Evolutionary conservation across 73 alveolate genomes (phyloP), one percentile per base, ranked within the genome.

Genomic region (Stentor coeruleus): DNA sequence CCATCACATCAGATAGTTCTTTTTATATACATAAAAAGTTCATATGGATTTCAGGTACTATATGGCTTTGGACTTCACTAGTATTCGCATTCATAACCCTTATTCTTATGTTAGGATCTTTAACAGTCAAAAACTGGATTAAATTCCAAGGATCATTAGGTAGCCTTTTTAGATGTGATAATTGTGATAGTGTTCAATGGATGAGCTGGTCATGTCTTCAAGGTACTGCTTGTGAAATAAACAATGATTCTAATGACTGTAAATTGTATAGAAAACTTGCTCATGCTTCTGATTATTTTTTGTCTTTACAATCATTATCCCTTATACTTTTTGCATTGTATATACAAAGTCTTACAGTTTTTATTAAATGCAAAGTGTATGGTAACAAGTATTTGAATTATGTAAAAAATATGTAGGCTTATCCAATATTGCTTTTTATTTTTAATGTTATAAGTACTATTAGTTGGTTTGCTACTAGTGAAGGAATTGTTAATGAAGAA

Each of bases 321-420:
- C n/a, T 66, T 66, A 40, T 66, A 31, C 33, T 66, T 1, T 14
- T 66, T 2, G 39, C 79, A 28, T 11, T 66, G 39, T 66, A 28
- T 66, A 26, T 66, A 33, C 79, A 66, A 33, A 31, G 11, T 26
- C n/a, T 66, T 20, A 20, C 79, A 26, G 79, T 26, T 1, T 20
- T 66, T 66, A 0, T 66, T 37, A 66, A 31, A 11, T 37, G 79
- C 20, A 66, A 40, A 2, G 79, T 20, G n/a, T 66, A 66, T 66
- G 79, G 79, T 0, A 26, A 28, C 0, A 20, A 31, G 33, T 14
- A 28, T 14, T 26, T 33, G 39, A 66, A 66, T 33, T 66, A 66
- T 66, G 79, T 66, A 66, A 66, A 31, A 66, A 20, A 20, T 66
- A 66, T 31, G 0, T 66, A 66, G 79, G 2, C 39, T 33, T 66